Base-by-base conservation (phyloP, 1,284 basidiomycete genomes). In the Ustilago shanxiensis region DNA sequence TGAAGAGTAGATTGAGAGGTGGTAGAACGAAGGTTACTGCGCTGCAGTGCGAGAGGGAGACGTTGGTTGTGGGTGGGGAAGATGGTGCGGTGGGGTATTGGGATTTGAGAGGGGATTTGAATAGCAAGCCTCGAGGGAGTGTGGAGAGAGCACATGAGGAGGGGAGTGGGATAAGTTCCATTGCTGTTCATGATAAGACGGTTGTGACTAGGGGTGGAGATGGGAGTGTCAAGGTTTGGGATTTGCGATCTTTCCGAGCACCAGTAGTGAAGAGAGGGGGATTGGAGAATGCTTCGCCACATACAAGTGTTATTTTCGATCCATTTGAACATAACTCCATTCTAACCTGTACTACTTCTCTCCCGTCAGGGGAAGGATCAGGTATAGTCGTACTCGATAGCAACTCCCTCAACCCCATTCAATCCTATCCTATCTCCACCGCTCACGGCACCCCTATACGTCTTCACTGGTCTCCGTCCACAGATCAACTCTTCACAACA, bases 1-100 rank as follows among this genome's bases (percentile, higher is more conserved):
- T 98, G 77, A 96, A 95, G 87, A 95, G 94, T 20, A 98, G 96
- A 86, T 94, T 96, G 79, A 89, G 95, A 55, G 97, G 97, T n/a
- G 92, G 93, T 18, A 90, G 95, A 74, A 98, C 96, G 13, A 95
- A 95, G 84, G 92, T 99, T 16, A 93, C 93, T 6, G 87, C 92
- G 5, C 50, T 79, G 10, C 47, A 37, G 3, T 10, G 14, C 11
- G 37, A 45, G 8, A 54, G 60, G 0, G 68, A 72, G 13, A 22
- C 53, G 0, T 44, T 78, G n/a, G 52, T 87, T 50, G 79, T 72
- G 1, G 94, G 91, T 28, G 95, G 95, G 79, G 85, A 92, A 71
- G 97, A 99, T 85, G 97, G 97, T 7, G 91, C 94, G 7, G 83
- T 99, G 69, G 93, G 96, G 85, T 89, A 97, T 85, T 99, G 97